Percentiles rank a stretch among this genome's conserved stretches.
Conservation (phyloP, 495 filamentous ascomycete species). For the Neurospora africana region DNA sequence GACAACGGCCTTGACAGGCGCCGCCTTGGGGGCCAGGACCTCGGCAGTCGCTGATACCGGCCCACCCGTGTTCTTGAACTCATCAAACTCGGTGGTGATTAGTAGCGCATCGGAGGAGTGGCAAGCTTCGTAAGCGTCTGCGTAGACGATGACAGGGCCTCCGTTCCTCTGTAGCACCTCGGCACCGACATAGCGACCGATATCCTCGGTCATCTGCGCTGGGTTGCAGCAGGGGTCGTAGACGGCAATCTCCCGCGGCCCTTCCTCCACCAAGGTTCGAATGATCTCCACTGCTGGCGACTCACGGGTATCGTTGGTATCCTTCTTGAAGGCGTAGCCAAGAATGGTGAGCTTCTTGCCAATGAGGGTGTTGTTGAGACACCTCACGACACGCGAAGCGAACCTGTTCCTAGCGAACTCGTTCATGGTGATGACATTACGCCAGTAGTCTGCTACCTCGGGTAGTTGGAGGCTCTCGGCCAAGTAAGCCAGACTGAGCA, state of each 20-base stretch:
- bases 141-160: slow-evolving; percentile 29
- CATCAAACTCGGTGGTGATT: slow-evolving; percentile 56
- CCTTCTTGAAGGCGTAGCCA: slow-evolving; percentile 72
- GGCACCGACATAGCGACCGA: slow-evolving; percentile 23
- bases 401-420: slow-evolving; percentile 62
- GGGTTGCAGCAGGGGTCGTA: slow-evolving; percentile 58
- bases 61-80: slow-evolving; percentile 36
- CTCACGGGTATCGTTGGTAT: slow-evolving; percentile 67
- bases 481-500: slow-evolving; percentile 62
- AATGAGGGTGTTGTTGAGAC: slow-evolving; percentile 54
- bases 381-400: slow-evolving; percentile 47
- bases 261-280: slow-evolving; percentile 48
- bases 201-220: slow-evolving; percentile 26
- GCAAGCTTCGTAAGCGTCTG: slow-evolving; percentile 43
- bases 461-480: slow-evolving; percentile 59
- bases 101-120: slow-evolving; percentile 41
- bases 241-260: slow-evolving; percentile 52
- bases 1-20: background rate
- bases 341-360: slow-evolving; percentile 65
- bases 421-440: slow-evolving; percentile 62
- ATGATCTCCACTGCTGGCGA: slow-evolving; percentile 57
- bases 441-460: slow-evolving; percentile 70
- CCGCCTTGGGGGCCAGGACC: background rate
- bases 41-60: background rate
- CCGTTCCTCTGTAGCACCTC: slow-evolving; percentile 23